These are phyloP conservation scores for Celoporthe dispersa DNA, from an alignment of 2,329 filamentous ascomycete genomes.

Conservation along the genomic window DNA sequence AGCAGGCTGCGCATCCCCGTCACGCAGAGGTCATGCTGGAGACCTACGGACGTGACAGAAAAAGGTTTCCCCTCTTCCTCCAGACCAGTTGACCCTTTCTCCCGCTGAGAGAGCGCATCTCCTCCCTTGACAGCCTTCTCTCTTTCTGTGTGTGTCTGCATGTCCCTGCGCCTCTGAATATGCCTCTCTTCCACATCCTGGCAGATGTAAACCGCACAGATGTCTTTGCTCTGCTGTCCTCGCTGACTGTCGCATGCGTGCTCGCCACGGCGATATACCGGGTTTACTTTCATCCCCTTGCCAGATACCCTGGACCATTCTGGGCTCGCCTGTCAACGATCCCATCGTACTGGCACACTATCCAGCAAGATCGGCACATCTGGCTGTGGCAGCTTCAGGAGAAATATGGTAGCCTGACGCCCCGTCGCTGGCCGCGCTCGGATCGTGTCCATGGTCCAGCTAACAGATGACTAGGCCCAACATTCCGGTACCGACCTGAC, in stretches of 20 bases:
- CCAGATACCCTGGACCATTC: constrained; percentile 25
- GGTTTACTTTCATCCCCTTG: constrained; percentile 23
- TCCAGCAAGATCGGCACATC: constrained; percentile 23
- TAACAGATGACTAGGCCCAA: constrained; percentile 8
- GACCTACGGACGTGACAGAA: not conserved
- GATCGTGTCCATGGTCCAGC: not conserved
- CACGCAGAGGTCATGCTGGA: not conserved
- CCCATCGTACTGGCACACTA: constrained; percentile 22
- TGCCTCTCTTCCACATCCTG: not conserved
- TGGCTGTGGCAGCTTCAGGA: constrained; percentile 22
- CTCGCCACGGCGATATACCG: constrained; percentile 22
- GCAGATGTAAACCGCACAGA: not conserved
- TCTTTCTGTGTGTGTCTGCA: too few relatives aligned
- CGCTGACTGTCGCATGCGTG: constrained; percentile 11
- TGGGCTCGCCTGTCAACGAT: constrained; percentile 24
- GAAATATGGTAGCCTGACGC: constrained; percentile 16
- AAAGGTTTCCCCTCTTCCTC: not conserved
- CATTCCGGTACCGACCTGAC: constrained; percentile 24
- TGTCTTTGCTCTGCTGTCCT: constrained; percentile 9
- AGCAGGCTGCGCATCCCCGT: not conserved
- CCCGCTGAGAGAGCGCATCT: not conserved
- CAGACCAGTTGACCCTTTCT: not conserved
- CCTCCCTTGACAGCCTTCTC: not conserved
- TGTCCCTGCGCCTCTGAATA: not conserved
- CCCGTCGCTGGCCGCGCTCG: not conserved